A percentile compares a stretch with the other conserved stretches of the same genome.
Conservation (phyloP, 2,329 filamentous ascomycete genomes). For the Didymella segeticola region DNA sequence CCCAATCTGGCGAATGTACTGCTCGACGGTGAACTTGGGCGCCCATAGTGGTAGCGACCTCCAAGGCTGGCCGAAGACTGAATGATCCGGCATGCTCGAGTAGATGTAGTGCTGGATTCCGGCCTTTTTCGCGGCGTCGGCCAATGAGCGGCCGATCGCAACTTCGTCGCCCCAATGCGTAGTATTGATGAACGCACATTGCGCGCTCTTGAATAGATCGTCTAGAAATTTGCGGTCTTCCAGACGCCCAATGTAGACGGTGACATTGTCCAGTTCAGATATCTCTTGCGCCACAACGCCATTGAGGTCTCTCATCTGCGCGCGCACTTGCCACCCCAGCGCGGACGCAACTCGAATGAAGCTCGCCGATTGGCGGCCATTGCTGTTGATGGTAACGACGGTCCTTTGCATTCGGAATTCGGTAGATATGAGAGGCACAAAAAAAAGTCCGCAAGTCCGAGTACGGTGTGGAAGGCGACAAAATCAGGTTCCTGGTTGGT, state of each 20-base stretch:
- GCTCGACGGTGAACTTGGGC: conserved; percentile 89
- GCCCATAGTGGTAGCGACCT: conserved; percentile 89
- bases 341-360: conserved; percentile 93
- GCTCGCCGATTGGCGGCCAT: conserved; percentile 92
- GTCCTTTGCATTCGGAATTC: conserved; percentile 59
- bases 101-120: conserved; percentile 93
- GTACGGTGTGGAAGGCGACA: conserved; percentile 4
- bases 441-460: not conserved
- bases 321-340: conserved; percentile 90
- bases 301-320: conserved; percentile 86
- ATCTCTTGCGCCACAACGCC: conserved; percentile 90
- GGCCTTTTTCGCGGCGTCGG: conserved; percentile 84
- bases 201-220: conserved; percentile 80
- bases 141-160: conserved; percentile 84
- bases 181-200: conserved; percentile 96
- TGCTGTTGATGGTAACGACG: conserved; percentile 93
- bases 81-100: conserved; percentile 96
- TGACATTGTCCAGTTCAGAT: conserved; percentile 80
- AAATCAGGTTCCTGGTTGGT: not conserved
- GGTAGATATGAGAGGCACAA: not conserved
- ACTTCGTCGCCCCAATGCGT: conserved; percentile 96
- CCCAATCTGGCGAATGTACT: conserved; percentile 82
- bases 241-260: conserved; percentile 69
- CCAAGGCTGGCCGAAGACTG: conserved; percentile 77
- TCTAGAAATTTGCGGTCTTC: conserved; percentile 78